Conservation (phyloP, 1,284 basidiomycete species). For the Ceratobasidium sp. region DNA sequence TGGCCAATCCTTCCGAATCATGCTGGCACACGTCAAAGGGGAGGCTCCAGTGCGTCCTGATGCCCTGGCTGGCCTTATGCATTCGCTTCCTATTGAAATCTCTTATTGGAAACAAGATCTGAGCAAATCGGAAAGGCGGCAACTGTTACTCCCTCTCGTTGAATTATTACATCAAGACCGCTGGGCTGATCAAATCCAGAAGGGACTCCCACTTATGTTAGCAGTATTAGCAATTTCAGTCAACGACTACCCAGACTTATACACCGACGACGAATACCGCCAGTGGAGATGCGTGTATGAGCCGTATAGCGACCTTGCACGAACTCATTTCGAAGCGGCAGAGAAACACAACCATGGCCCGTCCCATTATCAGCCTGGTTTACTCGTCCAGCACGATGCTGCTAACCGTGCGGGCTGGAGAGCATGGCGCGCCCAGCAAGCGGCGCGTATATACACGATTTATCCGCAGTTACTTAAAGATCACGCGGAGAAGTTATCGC, state of each 20-base stretch:
- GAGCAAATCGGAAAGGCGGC: neutral
- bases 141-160: neutral
- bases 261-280: neutral
- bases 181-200: neutral
- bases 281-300: neutral
- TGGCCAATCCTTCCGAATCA: neutral
- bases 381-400: neutral
- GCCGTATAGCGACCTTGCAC: neutral
- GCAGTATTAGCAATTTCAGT: neutral
- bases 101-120: conserved; percentile 5
- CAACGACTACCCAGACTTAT: conserved; percentile 2
- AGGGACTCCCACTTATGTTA: neutral
- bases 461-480: neutral
- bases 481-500: neutral
- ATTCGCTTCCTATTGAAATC: neutral
- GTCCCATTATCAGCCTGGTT: too few species aligned
- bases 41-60: neutral
- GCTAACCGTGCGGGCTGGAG: neutral
- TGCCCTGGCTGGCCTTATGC: neutral
- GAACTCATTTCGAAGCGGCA: neutral
- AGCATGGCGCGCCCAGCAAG: neutral
- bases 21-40: neutral
- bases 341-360: neutral
- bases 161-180: neutral
- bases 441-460: neutral